A percentile compares a stretch with the other conserved stretches of the same genome.
Conservation (phyloP, 2,329 filamentous ascomycete genomes). For the Exophiala calicioides region DNA sequence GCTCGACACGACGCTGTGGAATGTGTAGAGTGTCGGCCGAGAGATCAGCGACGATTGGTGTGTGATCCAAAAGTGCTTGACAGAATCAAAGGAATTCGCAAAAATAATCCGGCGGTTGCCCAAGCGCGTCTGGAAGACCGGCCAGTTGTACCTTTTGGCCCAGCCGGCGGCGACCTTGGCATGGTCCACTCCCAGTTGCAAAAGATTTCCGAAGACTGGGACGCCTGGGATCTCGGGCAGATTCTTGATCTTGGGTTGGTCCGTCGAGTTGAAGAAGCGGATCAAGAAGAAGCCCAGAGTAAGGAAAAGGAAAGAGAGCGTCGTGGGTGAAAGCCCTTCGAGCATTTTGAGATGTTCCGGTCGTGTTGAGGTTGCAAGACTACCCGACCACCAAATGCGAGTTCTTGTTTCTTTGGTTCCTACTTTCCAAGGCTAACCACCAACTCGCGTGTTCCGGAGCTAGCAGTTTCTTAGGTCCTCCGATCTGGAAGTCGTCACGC, state of each 20-base stretch:
- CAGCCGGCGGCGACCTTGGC: slow-evolving; percentile 57
- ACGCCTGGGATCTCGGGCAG: slow-evolving; percentile 63
- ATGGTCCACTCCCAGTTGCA: slow-evolving; percentile 61
- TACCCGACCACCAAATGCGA: background rate
- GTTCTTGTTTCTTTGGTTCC: background rate
- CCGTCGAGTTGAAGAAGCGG: slow-evolving; percentile 52
- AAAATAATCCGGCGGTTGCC: slow-evolving; percentile 66
- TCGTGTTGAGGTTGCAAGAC: background rate
- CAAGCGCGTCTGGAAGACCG: slow-evolving; percentile 58
- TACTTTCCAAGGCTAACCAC: too few relatives aligned
- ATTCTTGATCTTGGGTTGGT: slow-evolving; percentile 62
- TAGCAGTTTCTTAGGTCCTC: too few relatives aligned
- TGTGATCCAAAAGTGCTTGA: slow-evolving; percentile 72
- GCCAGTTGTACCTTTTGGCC: slow-evolving; percentile 60
- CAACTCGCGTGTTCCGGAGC: too few relatives aligned
- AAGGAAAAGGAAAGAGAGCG: slow-evolving; percentile 36
- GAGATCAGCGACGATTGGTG: slow-evolving; percentile 78
- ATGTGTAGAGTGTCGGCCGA: slow-evolving; percentile 76
- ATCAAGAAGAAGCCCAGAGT: slow-evolving; percentile 43
- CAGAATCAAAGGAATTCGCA: slow-evolving; percentile 74
- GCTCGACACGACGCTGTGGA: slow-evolving; percentile 74
- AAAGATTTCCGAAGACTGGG: slow-evolving; percentile 64
- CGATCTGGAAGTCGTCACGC: too few relatives aligned
- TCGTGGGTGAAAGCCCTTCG: slow-evolving; percentile 23
- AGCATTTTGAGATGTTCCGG: slow-evolving; percentile 15